Conservation (phyloP, 192 early-diverging fungal genomes). For the Backusella liffmaniae region DNA sequence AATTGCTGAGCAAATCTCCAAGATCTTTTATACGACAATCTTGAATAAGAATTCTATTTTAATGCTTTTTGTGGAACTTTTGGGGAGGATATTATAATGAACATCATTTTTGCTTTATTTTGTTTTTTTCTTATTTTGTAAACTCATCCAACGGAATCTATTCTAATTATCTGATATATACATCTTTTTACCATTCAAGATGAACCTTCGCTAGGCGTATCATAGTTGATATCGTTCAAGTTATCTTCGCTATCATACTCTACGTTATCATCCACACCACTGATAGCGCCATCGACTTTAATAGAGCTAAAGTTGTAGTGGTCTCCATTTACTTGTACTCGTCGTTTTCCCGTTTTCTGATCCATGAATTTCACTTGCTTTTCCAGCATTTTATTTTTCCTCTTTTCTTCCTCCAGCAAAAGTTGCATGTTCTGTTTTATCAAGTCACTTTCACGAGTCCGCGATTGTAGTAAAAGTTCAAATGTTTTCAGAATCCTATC, state of each 20-base stretch:
- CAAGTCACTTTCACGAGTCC: not conserved
- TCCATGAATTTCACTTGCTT: too few relatives aligned
- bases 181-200: too few relatives aligned
- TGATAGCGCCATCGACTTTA: not conserved
- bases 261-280: too few relatives aligned
- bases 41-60: too few relatives aligned
- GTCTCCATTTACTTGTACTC: not conserved
- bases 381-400: not conserved
- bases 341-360: not conserved
- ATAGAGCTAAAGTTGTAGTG: not conserved
- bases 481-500: not conserved
- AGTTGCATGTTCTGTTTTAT: not conserved
- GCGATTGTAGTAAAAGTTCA: not conserved
- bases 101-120: too few relatives aligned
- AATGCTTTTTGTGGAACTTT: too few relatives aligned
- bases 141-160: too few relatives aligned
- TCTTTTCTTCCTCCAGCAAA: not conserved
- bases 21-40: too few relatives aligned
- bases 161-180: too few relatives aligned
- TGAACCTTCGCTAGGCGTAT: not conserved
- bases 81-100: too few relatives aligned
- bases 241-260: not conserved
- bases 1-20: too few relatives aligned
- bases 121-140: too few relatives aligned
- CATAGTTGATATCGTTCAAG: not conserved